Base-by-base conservation (phyloP, 202 grass and related monocot species). In the Dendrocalamus latiflorus region DNA sequence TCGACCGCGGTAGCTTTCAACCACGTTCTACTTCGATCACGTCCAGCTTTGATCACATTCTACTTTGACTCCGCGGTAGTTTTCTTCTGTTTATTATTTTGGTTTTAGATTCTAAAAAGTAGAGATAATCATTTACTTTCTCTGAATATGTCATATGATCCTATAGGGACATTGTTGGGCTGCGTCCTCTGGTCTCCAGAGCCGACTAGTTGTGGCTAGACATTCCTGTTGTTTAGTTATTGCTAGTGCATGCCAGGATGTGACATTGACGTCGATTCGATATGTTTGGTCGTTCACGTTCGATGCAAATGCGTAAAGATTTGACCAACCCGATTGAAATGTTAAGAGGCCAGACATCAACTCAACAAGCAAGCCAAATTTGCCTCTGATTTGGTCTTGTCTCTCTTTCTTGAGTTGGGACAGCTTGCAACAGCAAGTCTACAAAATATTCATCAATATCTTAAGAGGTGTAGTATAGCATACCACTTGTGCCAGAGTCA, bases 201-300 rank as follows among this genome's bases (percentile, higher is more conserved):
- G 70, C 77, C 77, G 71, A 72, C 64, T 9, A 16, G 79, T n/a
- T 74, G 8, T 12, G 33, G 45, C 21, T 4, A 69, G 41, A 38
- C 8, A 21, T 47, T 34, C 21, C 72, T 73, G 33, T 45, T 26
- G 33, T 59, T 51, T 58, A 21, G 65, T 58, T 1, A 21, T 42
- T n/a, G 48, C 26, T 60, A 14, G 49, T 79, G 73, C 60, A 63
- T 83, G 75, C 74, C 68, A 79, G 79, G 84, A 79, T 83, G 83
- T 13, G 88, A 83, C 42, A 6, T 26, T 51, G 83, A 83, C 61
- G 61, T 61, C 62, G 79, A 74, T 38, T 70, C 20, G 16, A 75
- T 63, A 60, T 37, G 44, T 67, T 82, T 14, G 6, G 22, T 50
- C 45, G 37, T 16, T 82, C 83, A 16, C 28, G 74, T 56, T 48